Conservation (phyloP, 2,329 filamentous ascomycete genomes). For the Xylariaceae sp. region DNA sequence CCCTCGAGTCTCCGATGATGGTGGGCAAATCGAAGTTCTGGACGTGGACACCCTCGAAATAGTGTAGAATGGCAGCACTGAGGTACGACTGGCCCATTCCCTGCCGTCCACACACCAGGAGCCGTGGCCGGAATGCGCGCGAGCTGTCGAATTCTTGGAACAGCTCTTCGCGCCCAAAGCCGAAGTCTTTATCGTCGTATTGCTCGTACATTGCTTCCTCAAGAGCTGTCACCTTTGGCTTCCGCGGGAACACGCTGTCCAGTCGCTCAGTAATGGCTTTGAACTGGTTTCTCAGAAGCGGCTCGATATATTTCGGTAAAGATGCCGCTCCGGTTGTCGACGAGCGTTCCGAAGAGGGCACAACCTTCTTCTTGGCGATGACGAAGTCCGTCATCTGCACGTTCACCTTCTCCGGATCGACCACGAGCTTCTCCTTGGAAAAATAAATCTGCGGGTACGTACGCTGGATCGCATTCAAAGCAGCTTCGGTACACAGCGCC, state of each 20-base stretch:
- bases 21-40: slow-evolving; percentile 91
- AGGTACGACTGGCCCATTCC: slow-evolving; percentile 96
- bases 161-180: slow-evolving; percentile 76
- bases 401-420: slow-evolving; percentile 77
- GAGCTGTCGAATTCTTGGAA: slow-evolving; percentile 77
- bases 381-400: slow-evolving; percentile 94
- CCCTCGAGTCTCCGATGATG: slow-evolving; percentile 75
- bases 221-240: slow-evolving; percentile 80
- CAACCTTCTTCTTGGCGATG: slow-evolving; percentile 92
- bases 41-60: slow-evolving; percentile 90
- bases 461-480: slow-evolving; percentile 89
- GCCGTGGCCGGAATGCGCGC: slow-evolving; percentile 79
- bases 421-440: slow-evolving; percentile 81
- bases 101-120: slow-evolving; percentile 72
- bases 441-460: slow-evolving; percentile 95
- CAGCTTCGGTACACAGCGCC: slow-evolving; percentile 91
- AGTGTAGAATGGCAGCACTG: slow-evolving; percentile 75
- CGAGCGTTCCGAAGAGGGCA: slow-evolving; percentile 89
- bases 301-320: slow-evolving; percentile 72
- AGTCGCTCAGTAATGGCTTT: slow-evolving; percentile 62
- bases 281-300: slow-evolving; percentile 71
- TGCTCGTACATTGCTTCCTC: slow-evolving; percentile 92
- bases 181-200: slow-evolving; percentile 73
- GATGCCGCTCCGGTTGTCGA: slow-evolving; percentile 78
- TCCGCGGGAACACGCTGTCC: slow-evolving; percentile 73